Conservation (phyloP, 2,329 filamentous ascomycete genomes). For the Colletotrichum sansevieriae region DNA sequence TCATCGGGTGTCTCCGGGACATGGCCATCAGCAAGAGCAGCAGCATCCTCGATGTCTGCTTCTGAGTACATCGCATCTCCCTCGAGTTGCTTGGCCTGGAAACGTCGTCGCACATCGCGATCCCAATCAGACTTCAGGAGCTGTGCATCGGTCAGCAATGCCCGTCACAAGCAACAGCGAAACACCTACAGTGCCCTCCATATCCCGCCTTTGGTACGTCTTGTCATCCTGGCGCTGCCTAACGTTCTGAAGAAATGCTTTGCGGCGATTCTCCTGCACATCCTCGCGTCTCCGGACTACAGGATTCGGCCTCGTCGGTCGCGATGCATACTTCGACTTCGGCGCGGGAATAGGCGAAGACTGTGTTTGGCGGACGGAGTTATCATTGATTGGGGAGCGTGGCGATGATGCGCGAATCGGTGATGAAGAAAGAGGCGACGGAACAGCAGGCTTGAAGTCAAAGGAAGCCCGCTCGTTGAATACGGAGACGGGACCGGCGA, state of each 20-base stretch:
- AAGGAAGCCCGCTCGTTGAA: slow-evolving; percentile 57
- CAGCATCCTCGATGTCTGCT: slow-evolving; percentile 65
- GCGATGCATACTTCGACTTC: slow-evolving; percentile 65
- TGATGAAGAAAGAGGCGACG: slow-evolving; percentile 72
- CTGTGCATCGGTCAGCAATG: slow-evolving; percentile 36
- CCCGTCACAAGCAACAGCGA: neutral
- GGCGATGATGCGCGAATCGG: slow-evolving; percentile 66
- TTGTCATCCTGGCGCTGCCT: slow-evolving; percentile 71
- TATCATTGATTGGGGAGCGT: slow-evolving; percentile 58
- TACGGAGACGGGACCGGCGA: slow-evolving; percentile 55
- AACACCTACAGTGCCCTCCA: slow-evolving; percentile 68
- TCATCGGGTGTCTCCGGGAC: slow-evolving; percentile 44
- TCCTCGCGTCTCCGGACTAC: slow-evolving; percentile 72
- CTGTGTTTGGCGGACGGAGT: slow-evolving; percentile 57
- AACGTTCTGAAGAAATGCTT: slow-evolving; percentile 77
- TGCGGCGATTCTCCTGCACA: slow-evolving; percentile 72
- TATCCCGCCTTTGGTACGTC: slow-evolving; percentile 70
- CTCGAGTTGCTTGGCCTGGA: slow-evolving; percentile 55
- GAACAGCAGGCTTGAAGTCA: slow-evolving; percentile 60
- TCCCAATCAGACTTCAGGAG: slow-evolving; percentile 54
- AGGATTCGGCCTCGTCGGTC: slow-evolving; percentile 72
- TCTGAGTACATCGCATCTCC: slow-evolving; percentile 59
- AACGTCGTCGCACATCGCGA: slow-evolving; percentile 48
- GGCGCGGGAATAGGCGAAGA: slow-evolving; percentile 59
- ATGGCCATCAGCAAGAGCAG: slow-evolving; percentile 51